Conservation (phyloP, 202 grass and related monocot genomes). For the Cymbopogon flexuosus region DNA sequence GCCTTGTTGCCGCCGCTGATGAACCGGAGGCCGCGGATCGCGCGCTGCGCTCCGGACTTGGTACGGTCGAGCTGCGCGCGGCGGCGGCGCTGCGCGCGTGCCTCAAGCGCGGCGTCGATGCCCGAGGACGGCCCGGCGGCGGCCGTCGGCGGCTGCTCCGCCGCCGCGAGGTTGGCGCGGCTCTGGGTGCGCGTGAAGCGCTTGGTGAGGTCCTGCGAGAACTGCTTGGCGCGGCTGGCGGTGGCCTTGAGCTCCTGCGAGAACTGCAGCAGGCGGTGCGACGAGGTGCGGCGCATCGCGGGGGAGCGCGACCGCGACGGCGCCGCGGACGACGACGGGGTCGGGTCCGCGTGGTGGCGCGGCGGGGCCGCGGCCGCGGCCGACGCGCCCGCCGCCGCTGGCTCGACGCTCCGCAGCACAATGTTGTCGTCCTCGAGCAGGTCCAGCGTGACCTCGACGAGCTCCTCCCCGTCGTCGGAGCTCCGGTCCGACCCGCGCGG, state of each 20-base stretch:
- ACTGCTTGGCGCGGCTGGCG: slow-evolving; percentile 58
- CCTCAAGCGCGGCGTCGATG: slow-evolving; percentile 66
- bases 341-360: slow-evolving; percentile 6
- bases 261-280: slow-evolving; percentile 62
- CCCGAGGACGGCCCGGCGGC: slow-evolving; percentile 27
- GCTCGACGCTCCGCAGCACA: slow-evolving; percentile 80
- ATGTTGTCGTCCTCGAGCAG: slow-evolving; percentile 82
- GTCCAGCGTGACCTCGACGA: slow-evolving; percentile 92
- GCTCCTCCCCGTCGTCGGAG: slow-evolving; percentile 68
- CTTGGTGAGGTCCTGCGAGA: slow-evolving; percentile 84
- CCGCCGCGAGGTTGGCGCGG: slow-evolving; percentile 19
- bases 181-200: slow-evolving; percentile 57
- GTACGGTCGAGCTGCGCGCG: slow-evolving; percentile 66
- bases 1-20: slow-evolving; percentile 61
- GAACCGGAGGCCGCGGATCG: slow-evolving; percentile 79
- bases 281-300: slow-evolving; percentile 60
- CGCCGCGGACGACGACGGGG: slow-evolving; percentile 13
- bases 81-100: slow-evolving; percentile 38
- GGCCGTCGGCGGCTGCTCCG: not conserved
- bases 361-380: not conserved
- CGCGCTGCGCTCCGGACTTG: slow-evolving; percentile 65
- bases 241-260: slow-evolving; percentile 80
- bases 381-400: slow-evolving; percentile 15
- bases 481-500: slow-evolving; percentile 48
- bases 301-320: slow-evolving; percentile 48